Evolutionary conservation across 139 green algal genomes (phyloP).

Genomic region (Chlorella sorokiniana): DNA sequence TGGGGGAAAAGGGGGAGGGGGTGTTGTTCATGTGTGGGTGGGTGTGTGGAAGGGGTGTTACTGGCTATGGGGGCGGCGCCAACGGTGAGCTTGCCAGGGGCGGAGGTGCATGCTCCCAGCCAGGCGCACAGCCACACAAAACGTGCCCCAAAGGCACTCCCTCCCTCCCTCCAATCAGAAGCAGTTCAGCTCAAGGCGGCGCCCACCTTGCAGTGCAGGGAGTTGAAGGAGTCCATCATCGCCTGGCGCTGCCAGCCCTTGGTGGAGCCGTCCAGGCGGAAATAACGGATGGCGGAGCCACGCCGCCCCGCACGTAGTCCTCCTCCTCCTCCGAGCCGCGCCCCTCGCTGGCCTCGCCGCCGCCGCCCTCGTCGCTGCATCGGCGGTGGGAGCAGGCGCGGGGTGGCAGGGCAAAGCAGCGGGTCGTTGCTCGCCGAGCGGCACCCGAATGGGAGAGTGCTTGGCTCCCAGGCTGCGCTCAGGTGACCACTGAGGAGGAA

Average conservation of each 20-base stretch:
- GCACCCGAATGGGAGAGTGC: too few species aligned
- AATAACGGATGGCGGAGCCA: conserved; percentile 45
- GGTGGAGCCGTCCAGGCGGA: conserved; percentile 73
- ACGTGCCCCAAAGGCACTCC: neutral
- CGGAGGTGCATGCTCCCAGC: too few species aligned
- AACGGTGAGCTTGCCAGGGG: too few species aligned
- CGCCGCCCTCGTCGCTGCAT: neutral
- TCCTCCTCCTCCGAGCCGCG: conserved; percentile 8
- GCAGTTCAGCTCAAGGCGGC: neutral
- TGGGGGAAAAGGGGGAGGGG: conserved; percentile 45
- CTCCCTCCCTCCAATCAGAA: neutral
- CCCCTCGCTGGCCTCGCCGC: neutral
- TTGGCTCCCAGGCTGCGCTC: too few species aligned
- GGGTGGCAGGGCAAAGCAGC: too few species aligned
- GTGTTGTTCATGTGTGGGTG: neutral
- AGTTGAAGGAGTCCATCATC: conserved; percentile 69
- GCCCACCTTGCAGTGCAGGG: conserved; percentile 39
- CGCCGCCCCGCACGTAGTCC: conserved; percentile 2
- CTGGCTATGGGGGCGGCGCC: too few species aligned
- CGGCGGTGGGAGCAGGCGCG: too few species aligned
- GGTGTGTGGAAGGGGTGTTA: neutral
- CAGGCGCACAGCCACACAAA: neutral
- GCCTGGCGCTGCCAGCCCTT: conserved; percentile 34
- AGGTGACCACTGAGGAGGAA: too few species aligned
- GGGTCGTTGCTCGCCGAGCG: too few species aligned